Conservation (phyloP, 768 basidiomycete species). For the Plicaturopsis crispa region DNA sequence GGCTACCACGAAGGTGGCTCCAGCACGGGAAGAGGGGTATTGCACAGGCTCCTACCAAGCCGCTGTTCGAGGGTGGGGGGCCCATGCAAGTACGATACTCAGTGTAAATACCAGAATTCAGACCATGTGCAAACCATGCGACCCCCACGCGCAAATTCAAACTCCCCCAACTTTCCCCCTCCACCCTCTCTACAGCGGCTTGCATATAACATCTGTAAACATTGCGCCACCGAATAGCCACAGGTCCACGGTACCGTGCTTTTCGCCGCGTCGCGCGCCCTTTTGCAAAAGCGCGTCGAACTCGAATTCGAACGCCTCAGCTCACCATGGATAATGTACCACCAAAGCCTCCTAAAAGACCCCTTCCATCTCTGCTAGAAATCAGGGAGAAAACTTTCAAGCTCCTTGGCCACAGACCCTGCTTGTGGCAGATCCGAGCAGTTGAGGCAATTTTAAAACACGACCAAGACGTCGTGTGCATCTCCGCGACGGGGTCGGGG, state of each 20-base stretch:
- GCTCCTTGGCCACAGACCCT: slow-evolving; percentile 8
- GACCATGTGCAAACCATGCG: neutral
- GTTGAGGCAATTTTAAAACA: slow-evolving; percentile 11
- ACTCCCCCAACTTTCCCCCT: neutral
- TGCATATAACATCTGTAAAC: neutral
- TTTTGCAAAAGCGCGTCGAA: no score
- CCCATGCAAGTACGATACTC: neutral
- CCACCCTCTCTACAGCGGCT: neutral
- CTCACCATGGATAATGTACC: neutral
- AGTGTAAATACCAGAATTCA: neutral
- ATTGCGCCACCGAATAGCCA: neutral
- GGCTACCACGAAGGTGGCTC: no score
- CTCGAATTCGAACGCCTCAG: neutral
- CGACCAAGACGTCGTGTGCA: slow-evolving; percentile 15
- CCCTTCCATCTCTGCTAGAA: neutral
- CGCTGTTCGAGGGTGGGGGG: neutral
- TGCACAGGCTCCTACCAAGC: neutral
- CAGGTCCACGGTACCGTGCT: neutral
- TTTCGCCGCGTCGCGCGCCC: no score
- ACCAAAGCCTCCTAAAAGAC: neutral
- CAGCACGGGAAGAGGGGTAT: no score
- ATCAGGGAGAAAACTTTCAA: neutral
- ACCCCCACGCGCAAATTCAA: neutral
- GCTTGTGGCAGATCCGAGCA: slow-evolving; percentile 14
- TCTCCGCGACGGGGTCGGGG: slow-evolving; percentile 20